Base-by-base conservation (phyloP, 2,329 filamentous ascomycete species). In the Magnaporthiopsis rhizophila region DNA sequence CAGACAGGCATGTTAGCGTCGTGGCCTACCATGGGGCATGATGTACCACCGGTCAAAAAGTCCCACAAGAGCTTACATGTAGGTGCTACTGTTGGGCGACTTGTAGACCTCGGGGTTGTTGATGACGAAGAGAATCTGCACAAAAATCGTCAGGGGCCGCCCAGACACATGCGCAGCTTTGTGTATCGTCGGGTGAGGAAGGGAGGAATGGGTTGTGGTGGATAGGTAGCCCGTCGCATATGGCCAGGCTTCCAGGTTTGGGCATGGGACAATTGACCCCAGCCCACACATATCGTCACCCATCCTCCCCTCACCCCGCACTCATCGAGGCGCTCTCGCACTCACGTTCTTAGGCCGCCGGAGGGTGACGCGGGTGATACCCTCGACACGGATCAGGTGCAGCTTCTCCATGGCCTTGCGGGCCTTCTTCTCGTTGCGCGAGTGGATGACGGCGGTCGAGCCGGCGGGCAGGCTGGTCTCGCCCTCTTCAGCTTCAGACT, bases 371-470 rank as follows among this genome's bases (percentile, higher is more conserved):
- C 95, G 89, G 75, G 95, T 99, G 81, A 99, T 99, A 77, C 95
- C 96, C 75, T 91, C 90, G 72, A 99, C 90, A 76, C 94, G 92
- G 86, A 92, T 95, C 77, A 99, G 84, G 78, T 96, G 93, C 76
- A 98, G 88, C 89, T 99, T 99, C 80, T 92, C 91, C 78, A 99
- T 96, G 75, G 93, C 92, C 88, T 99, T 99, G 83, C 95, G 90
- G 74, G 95, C 96, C 89, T 99, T 99, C 91, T 99, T 99, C 90
- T 99, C 95, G 84, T 98, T 98, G 80, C 95, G 92, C 77, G 92
- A 97, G 87, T 98, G 94, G 76, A 99, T 89, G 74, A 95, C 87
- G 75, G 94, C 90, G 69, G 89, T 87, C 75, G 92, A 91, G 76
- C 94, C 95, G 71, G 90, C 89, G 77, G 94, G 92, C 70, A 86